Percentiles rank a stretch among this genome's conserved stretches.
phyloP scores from a whole-genome alignment of 2,329 filamentous ascomycete genomes.

The Fusarium graminum region DNA sequence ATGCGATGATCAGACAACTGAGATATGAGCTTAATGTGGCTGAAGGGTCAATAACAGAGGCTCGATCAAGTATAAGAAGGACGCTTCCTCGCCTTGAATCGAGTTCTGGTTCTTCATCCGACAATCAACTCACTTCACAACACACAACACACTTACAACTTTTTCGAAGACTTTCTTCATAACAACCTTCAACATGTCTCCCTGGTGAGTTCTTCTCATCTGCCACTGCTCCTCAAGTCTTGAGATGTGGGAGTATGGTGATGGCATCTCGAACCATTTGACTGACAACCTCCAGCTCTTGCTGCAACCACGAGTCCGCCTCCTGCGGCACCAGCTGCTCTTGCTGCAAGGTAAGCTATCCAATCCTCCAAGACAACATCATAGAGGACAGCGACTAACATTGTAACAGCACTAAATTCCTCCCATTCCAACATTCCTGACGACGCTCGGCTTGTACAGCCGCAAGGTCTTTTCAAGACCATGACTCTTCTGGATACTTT shows the following conservation, averaged over 20 bases:
- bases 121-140: constrained; percentile 42
- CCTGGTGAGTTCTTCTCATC: constrained; percentile 43
- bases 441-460: constrained; percentile 26
- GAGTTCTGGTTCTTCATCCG: constrained; percentile 44
- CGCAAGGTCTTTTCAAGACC: constrained; percentile 17
- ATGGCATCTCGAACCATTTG: neutral
- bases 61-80: constrained; percentile 46
- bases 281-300: constrained; percentile 37
- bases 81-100: constrained; percentile 32
- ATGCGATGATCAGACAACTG: constrained; percentile 47
- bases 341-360: constrained; percentile 47
- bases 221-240: neutral
- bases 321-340: constrained; percentile 41
- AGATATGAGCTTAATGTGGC: constrained; percentile 11
- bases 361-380: fast-evolving
- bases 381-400: constrained; percentile 16
- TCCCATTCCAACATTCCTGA: constrained; percentile 29
- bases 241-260: constrained; percentile 4
- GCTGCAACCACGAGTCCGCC: constrained; percentile 44
- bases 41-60: constrained; percentile 26
- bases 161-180: constrained; percentile 46
- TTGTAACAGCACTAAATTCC: constrained; percentile 46
- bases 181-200: constrained; percentile 49
- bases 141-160: constrained; percentile 37
- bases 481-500: constrained; percentile 27